These are phyloP conservation scores for Fusarium sp. DNA, from an alignment of 2,329 filamentous ascomycete species.

Conservation along the genomic window DNA sequence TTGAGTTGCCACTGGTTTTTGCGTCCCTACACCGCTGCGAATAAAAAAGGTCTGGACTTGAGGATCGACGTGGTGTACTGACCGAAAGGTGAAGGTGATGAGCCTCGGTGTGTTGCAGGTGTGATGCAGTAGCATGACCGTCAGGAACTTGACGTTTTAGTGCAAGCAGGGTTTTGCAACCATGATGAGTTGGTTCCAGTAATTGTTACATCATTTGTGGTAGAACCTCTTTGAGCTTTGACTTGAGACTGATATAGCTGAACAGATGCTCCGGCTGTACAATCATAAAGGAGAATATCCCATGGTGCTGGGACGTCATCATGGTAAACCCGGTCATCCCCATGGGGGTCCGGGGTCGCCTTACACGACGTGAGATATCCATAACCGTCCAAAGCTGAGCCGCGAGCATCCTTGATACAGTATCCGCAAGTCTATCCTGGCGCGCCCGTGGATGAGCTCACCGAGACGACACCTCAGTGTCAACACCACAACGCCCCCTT, in stretches of 20 bases:
- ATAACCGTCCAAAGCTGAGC: slow-evolving; percentile 10
- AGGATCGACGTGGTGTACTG: slow-evolving; percentile 26
- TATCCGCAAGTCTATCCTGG: slow-evolving; percentile 24
- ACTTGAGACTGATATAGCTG: neutral
- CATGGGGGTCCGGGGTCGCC: neutral
- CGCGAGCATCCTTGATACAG: slow-evolving; percentile 7
- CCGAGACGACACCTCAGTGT: slow-evolving; percentile 20
- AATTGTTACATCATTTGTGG: slow-evolving; percentile 24
- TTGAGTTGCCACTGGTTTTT: slow-evolving; percentile 18
- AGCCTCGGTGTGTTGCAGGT: neutral
- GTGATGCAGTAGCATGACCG: slow-evolving; percentile 12
- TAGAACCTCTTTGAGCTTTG: slow-evolving; percentile 5
- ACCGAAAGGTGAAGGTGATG: neutral
- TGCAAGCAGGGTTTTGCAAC: slow-evolving; percentile 20
- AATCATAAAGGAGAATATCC: neutral
- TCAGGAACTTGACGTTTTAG: slow-evolving; percentile 21
- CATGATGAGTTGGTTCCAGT: slow-evolving; percentile 13
- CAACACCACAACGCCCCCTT: slow-evolving; percentile 4
- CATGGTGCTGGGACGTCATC: neutral
- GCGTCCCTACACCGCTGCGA: slow-evolving; percentile 17
- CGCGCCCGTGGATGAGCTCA: slow-evolving; percentile 22
- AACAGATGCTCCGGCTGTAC: slow-evolving; percentile 1
- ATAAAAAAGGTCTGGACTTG: slow-evolving; percentile 3
- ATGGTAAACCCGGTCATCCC: neutral
- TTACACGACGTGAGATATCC: neutral